Percentiles rank a stretch among this genome's conserved stretches.
phyloP scores from a whole-genome alignment of 163 green algal genomes.

The Volvox carteri region DNA sequence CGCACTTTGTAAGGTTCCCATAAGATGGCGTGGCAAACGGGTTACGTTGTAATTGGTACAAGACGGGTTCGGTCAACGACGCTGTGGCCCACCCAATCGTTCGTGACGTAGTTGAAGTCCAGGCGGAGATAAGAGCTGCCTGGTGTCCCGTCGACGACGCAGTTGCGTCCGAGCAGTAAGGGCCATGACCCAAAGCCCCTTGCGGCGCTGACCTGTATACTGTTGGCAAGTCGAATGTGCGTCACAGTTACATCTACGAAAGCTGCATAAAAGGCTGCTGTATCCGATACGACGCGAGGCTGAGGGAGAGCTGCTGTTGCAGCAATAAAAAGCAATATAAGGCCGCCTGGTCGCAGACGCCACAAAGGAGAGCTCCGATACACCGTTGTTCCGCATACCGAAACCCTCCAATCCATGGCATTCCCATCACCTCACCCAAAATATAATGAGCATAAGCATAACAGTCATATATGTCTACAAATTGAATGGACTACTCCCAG shows the following conservation, averaged over 20 bases:
- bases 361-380: not conserved
- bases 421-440: not conserved
- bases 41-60: too few relatives aligned
- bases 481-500: not conserved
- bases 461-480: not conserved
- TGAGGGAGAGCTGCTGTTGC: not conserved
- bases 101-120: conserved; percentile 11
- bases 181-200: not conserved
- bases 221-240: not conserved
- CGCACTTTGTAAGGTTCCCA: too few relatives aligned
- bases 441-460: not conserved
- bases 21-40: too few relatives aligned
- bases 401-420: not conserved
- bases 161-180: not conserved
- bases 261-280: not conserved
- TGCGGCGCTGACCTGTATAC: not conserved
- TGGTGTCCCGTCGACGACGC: not conserved
- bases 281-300: not conserved
- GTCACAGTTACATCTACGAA: not conserved
- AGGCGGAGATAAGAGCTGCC: not conserved
- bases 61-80: not conserved
- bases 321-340: not conserved
- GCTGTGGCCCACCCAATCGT: not conserved
- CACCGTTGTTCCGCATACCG: not conserved
- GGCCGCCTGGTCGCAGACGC: not conserved